phyloP scores from a whole-genome alignment of 495 filamentous ascomycete species.

The Lasiosphaeriaceae sp. region DNA sequence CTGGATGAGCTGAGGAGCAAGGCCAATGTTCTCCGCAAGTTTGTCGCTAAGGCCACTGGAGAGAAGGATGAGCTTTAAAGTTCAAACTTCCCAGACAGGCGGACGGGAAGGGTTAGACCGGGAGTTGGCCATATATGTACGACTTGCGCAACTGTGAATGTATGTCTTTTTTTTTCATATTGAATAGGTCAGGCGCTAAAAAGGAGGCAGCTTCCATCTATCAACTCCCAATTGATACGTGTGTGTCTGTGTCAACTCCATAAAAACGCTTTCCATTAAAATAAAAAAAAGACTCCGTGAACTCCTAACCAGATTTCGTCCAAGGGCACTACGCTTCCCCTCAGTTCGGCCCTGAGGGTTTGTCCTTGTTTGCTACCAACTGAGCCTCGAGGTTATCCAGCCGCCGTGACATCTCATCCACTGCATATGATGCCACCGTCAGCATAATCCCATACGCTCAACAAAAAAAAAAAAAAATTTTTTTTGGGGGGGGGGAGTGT shows the following conservation, averaged over 20 bases:
- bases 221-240: no score
- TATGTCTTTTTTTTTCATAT: background rate
- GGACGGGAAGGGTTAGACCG: background rate
- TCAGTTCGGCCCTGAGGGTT: conserved; percentile 15
- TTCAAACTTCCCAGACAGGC: background rate
- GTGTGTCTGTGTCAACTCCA: background rate
- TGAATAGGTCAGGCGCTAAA: no score
- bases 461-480: no score
- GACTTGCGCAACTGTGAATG: background rate
- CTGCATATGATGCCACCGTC: conserved; percentile 38
- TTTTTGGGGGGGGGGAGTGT: no score
- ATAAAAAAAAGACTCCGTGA: no score
- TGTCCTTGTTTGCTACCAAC: conserved; percentile 51
- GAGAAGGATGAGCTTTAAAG: conserved; percentile 72
- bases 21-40: conserved; percentile 83
- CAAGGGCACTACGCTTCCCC: no score
- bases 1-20: conserved; percentile 81
- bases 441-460: no score
- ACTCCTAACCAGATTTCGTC: no score
- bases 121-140: background rate
- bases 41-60: conserved; percentile 46
- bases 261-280: no score
- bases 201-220: background rate
- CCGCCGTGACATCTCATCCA: conserved; percentile 93
- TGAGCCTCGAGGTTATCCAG: conserved; percentile 83